Conservation (phyloP, 192 early-diverging fungal genomes). For the Podila epigama region DNA sequence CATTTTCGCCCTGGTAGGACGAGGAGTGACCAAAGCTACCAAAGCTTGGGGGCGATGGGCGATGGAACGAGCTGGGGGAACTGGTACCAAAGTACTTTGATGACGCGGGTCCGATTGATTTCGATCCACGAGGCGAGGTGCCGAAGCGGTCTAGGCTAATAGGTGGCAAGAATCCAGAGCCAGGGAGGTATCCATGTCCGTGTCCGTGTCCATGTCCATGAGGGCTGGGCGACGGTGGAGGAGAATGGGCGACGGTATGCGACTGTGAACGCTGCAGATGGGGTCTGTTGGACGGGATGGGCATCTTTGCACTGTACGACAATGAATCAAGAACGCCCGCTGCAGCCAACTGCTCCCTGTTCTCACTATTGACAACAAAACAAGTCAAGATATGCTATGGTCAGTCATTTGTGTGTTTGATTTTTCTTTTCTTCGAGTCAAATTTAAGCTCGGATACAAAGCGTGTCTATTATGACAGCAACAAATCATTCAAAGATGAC, state of each 20-base stretch:
- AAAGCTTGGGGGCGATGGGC: constrained; percentile 12
- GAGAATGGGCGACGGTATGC: constrained; percentile 32
- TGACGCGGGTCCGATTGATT: constrained; percentile 22
- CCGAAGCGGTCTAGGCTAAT: constrained; percentile 26
- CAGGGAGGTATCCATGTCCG: neutral
- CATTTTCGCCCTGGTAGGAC: constrained; percentile 21
- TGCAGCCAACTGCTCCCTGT: constrained; percentile 46
- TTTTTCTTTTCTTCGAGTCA: neutral
- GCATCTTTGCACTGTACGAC: constrained; percentile 44
- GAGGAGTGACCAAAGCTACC: constrained; percentile 11
- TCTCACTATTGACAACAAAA: constrained; percentile 24
- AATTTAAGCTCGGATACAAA: too few relatives aligned
- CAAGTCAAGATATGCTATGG: constrained; percentile 10
- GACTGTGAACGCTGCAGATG: constrained; percentile 38
- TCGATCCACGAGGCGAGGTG: constrained; percentile 28
- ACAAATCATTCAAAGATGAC: too few relatives aligned
- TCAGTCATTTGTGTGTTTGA: constrained; percentile 3
- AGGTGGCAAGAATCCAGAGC: constrained; percentile 23
- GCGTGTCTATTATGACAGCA: too few relatives aligned
- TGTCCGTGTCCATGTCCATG: constrained; percentile 10
- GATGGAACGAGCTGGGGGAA: constrained; percentile 30
- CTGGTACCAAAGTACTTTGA: constrained; percentile 46
- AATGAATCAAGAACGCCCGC: constrained; percentile 43
- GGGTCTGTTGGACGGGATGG: constrained; percentile 47
- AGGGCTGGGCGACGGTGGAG: constrained; percentile 42